Conservation (phyloP, 352 stramenopile species). For the Pythium coloratum region DNA sequence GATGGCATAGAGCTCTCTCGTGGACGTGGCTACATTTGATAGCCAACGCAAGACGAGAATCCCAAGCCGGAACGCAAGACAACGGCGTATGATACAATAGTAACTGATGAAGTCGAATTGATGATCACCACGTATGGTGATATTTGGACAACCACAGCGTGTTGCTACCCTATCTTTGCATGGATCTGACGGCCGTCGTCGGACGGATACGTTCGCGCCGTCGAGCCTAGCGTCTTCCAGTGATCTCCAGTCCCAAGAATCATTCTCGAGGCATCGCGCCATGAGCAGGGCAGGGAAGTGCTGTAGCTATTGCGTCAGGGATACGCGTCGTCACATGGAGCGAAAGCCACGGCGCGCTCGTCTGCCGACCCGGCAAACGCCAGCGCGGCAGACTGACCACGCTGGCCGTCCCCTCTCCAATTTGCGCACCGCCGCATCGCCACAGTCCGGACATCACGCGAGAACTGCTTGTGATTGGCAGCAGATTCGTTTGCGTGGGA, state of each 20-base stretch:
- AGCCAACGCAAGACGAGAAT: slow-evolving; percentile 4
- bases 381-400: neutral
- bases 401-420: slow-evolving; percentile 10
- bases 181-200: neutral
- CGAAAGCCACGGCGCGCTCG: slow-evolving; percentile 5
- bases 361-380: slow-evolving; percentile 6
- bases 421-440: neutral
- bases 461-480: neutral
- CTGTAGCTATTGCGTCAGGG: slow-evolving; percentile 10
- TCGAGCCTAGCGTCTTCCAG: neutral
- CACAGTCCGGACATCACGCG: neutral
- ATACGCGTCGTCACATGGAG: slow-evolving; percentile 23
- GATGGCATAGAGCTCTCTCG: neutral
- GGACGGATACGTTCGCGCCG: slow-evolving; percentile 5
- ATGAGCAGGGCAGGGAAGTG: neutral
- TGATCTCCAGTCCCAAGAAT: neutral
- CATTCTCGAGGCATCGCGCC: neutral
- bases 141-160: neutral
- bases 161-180: neutral
- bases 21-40: neutral
- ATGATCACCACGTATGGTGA: slow-evolving; percentile 9
- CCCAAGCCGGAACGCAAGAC: slow-evolving; percentile 5
- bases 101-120: slow-evolving; percentile 27
- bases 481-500: slow-evolving; percentile 11
- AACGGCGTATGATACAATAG: slow-evolving; percentile 26